phyloP scores from a whole-genome alignment of 805 yeast genomes.

The Isabelozyma heimii region DNA sequence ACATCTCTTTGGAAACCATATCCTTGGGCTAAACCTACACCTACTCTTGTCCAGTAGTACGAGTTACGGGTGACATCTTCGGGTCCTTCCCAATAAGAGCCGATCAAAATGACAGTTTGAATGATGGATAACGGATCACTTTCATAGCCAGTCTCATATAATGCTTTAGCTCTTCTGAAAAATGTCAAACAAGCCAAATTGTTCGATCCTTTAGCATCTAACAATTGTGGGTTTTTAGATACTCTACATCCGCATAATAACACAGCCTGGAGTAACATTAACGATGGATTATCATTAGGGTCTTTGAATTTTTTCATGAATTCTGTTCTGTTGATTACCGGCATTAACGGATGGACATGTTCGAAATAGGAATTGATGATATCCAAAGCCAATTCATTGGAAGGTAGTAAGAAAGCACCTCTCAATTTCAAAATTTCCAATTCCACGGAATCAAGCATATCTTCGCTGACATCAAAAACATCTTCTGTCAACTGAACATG shows the following conservation, averaged over 20 bases:
- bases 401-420: constrained; percentile 73
- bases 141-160: constrained; percentile 70
- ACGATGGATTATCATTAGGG: constrained; percentile 58
- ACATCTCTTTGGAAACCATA: constrained; percentile 70
- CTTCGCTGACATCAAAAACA: constrained; percentile 32
- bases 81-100: constrained; percentile 73
- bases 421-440: constrained; percentile 59
- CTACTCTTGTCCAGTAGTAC: constrained; percentile 68
- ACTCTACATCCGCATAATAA: constrained; percentile 67
- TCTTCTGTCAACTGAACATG: constrained; percentile 46
- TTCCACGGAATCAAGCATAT: constrained; percentile 54
- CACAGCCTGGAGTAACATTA: constrained; percentile 66
- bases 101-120: constrained; percentile 60
- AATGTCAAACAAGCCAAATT: constrained; percentile 50
- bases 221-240: constrained; percentile 49
- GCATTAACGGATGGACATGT: constrained; percentile 64
- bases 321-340: constrained; percentile 60
- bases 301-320: constrained; percentile 58
- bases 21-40: constrained; percentile 69
- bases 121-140: constrained; percentile 59
- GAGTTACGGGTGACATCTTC: constrained; percentile 66
- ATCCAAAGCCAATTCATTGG: constrained; percentile 54
- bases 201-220: constrained; percentile 51
- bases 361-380: constrained; percentile 61
- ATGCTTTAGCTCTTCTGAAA: constrained; percentile 69